These are phyloP conservation scores for Coemansia sp. DNA, from an alignment of 192 early-diverging fungal genomes.

Conservation along the genomic window DNA sequence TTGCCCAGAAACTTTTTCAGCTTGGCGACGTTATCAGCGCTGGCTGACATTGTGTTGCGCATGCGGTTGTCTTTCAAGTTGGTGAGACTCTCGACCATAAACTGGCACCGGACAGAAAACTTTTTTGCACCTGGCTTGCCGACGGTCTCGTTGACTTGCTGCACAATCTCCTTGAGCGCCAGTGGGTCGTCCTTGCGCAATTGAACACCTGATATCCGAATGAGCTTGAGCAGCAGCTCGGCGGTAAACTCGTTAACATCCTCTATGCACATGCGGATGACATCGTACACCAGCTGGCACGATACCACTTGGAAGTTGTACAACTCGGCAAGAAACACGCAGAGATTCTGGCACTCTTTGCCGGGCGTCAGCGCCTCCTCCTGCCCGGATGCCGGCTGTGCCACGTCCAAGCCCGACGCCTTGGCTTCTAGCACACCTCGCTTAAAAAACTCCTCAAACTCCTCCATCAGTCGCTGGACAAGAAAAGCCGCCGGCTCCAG, in stretches of 20 bases:
- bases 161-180: conserved; percentile 87
- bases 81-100: conserved; percentile 93
- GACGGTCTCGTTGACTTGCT: conserved; percentile 39
- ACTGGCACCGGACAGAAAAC: conserved; percentile 68
- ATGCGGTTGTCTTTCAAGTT: conserved; percentile 92
- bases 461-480: conserved; percentile 71
- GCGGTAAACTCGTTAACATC: conserved; percentile 80
- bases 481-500: conserved; percentile 82
- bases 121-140: conserved; percentile 17
- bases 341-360: conserved; percentile 77
- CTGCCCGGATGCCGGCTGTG: not conserved
- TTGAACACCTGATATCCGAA: conserved; percentile 70
- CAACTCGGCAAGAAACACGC: conserved; percentile 75
- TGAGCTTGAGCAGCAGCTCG: conserved; percentile 80
- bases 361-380: conserved; percentile 45
- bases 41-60: conserved; percentile 58
- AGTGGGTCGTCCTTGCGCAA: conserved; percentile 89
- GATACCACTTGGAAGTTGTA: conserved; percentile 89
- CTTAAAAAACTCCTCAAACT: conserved; percentile 61
- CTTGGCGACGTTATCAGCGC: conserved; percentile 61
- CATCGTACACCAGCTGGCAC: conserved; percentile 84
- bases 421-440: conserved; percentile 28
- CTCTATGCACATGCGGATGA: conserved; percentile 67
- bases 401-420: not conserved
- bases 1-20: conserved; percentile 79